These are phyloP conservation scores for Sophora flavescens DNA, from an alignment of 306 rosid genomes.

Conservation along the genomic window DNA sequence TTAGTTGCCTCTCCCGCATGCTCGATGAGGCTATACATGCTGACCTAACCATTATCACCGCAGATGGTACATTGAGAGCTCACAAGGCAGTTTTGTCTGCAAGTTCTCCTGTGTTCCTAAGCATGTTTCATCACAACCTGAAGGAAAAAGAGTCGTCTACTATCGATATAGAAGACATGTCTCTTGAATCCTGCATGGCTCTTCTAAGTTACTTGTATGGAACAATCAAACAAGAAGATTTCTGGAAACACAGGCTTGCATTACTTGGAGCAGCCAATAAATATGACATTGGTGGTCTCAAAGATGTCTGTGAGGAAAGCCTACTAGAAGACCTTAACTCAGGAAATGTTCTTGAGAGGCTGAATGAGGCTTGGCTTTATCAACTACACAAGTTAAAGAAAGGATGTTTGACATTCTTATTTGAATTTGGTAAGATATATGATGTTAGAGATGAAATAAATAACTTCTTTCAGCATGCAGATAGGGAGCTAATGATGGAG, in stretches of 20 bases:
- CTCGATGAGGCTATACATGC: slow-evolving; percentile 76
- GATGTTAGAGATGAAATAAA: slow-evolving; percentile 72
- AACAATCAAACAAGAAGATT: slow-evolving; percentile 76
- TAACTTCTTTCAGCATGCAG: slow-evolving; percentile 70
- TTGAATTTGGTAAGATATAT: slow-evolving; percentile 83
- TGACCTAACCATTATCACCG: slow-evolving; percentile 73
- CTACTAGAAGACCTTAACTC: slow-evolving; percentile 86
- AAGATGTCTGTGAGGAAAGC: slow-evolving; percentile 88
- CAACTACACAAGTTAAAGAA: slow-evolving; percentile 79
- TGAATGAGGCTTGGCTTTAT: slow-evolving; percentile 83
- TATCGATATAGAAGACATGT: slow-evolving; percentile 81
- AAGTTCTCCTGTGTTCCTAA: slow-evolving; percentile 84
- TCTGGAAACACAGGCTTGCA: slow-evolving; percentile 79
- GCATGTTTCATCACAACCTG: slow-evolving; percentile 89
- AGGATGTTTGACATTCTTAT: slow-evolving; percentile 79
- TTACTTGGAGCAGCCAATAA: slow-evolving; percentile 87
- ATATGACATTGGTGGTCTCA: slow-evolving; percentile 67
- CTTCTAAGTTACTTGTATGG: slow-evolving; percentile 82
- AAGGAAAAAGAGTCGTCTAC: slow-evolving; percentile 81
- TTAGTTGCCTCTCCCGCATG: slow-evolving; percentile 82
- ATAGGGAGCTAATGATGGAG: slow-evolving; percentile 78
- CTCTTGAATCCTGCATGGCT: slow-evolving; percentile 70
- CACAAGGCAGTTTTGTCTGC: slow-evolving; percentile 89
- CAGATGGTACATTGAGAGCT: slow-evolving; percentile 73
- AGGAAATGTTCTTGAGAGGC: slow-evolving; percentile 76